Conservation (phyloP, 495 filamentous ascomycete species). For the Rhypophila decipiens region DNA sequence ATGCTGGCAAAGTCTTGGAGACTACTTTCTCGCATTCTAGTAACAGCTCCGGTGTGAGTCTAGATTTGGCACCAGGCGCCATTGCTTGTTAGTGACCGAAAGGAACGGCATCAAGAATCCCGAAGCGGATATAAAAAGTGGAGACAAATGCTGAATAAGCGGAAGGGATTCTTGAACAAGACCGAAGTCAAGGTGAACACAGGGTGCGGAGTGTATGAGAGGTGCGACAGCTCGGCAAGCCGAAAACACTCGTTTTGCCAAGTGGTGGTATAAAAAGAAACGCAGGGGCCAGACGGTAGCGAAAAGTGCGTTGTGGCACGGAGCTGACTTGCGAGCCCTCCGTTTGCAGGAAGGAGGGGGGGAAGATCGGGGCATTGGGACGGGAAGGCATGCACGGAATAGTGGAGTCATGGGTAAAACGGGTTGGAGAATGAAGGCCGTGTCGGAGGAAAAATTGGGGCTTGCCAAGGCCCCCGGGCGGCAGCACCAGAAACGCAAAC, state of each 20-base stretch:
- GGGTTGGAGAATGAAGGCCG: constrained; percentile 25
- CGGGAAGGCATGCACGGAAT: constrained; percentile 25
- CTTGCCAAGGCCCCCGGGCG: constrained; percentile 18
- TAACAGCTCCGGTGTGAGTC: constrained; percentile 42
- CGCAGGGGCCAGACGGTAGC: background rate
- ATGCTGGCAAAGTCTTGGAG: constrained; percentile 44
- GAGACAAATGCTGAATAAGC: background rate
- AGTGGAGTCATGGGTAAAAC: constrained; percentile 18
- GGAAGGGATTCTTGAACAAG: background rate
- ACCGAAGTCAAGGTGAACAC: too few relatives aligned
- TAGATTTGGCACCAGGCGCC: constrained; percentile 10
- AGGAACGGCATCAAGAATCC: background rate
- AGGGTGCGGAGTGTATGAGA: too few relatives aligned
- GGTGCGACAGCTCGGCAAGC: too few relatives aligned
- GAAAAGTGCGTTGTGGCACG: constrained; percentile 12
- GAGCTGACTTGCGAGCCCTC: constrained; percentile 10
- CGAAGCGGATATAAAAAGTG: too few relatives aligned
- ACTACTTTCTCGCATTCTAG: constrained; percentile 46
- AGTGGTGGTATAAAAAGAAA: background rate
- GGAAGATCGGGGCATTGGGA: constrained; percentile 20
- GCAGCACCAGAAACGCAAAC: constrained; percentile 15
- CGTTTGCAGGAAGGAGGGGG: constrained; percentile 16
- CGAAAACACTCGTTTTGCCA: too few relatives aligned
- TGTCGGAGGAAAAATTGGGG: constrained; percentile 28
- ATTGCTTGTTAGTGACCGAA: constrained; percentile 7